phyloP scores from a whole-genome alignment of 495 filamentous ascomycete species.

The Annulohypoxylon maeteangense region DNA sequence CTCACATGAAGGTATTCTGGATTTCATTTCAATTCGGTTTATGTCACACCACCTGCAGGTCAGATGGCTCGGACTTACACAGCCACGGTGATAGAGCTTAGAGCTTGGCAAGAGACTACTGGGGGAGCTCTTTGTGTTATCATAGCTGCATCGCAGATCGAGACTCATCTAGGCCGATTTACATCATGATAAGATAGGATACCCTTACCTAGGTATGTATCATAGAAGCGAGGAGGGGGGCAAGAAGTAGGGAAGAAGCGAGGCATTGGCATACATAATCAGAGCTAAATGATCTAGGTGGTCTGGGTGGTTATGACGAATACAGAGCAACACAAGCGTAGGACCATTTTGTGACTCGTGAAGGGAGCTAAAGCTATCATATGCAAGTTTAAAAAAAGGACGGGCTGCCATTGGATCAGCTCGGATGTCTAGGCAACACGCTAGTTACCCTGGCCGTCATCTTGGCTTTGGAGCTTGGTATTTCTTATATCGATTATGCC shows the following conservation, averaged over 20 bases:
- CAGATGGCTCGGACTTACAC: conserved; percentile 12
- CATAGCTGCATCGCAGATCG: conserved; percentile 20
- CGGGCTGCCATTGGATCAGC: conserved; percentile 3
- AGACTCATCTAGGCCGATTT: conserved; percentile 14
- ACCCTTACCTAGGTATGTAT: conserved; percentile 16
- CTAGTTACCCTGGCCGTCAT: conserved; percentile 25
- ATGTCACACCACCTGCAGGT: conserved; percentile 16
- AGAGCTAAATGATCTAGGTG: background rate
- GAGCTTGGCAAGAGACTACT: conserved; percentile 19
- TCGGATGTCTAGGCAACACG: conserved; percentile 6
- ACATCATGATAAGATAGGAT: conserved; percentile 26
- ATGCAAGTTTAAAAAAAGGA: conserved; percentile 13
- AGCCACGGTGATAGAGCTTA: conserved; percentile 15
- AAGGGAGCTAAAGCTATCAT: conserved; percentile 7
- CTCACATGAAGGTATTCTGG: background rate
- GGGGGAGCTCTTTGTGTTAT: conserved; percentile 16
- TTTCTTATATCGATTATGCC: background rate
- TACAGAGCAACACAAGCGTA: conserved; percentile 9
- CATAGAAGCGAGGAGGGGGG: background rate
- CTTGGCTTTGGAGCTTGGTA: conserved; percentile 27
- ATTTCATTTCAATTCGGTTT: conserved; percentile 15
- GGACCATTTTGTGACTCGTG: conserved; percentile 23
- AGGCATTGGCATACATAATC: conserved; percentile 9
- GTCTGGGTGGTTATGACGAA: conserved; percentile 18
- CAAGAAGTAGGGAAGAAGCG: conserved; percentile 1